These are phyloP conservation scores for Glycine tomentella DNA, from an alignment of 306 rosid species.

Conservation along the genomic window DNA sequence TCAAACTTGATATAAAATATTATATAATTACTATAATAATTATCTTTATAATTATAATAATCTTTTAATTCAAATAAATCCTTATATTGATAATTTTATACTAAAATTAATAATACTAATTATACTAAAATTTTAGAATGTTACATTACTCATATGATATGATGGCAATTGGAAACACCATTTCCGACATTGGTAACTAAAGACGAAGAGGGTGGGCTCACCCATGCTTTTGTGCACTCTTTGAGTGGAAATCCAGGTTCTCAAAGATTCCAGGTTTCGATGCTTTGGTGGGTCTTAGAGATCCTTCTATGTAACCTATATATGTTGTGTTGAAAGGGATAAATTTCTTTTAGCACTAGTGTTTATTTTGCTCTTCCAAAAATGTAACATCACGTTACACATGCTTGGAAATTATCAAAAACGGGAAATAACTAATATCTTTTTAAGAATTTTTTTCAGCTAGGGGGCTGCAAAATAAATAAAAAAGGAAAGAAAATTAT, in stretches of 20 bases:
- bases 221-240: neutral
- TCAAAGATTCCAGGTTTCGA: neutral
- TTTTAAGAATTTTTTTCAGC: neutral
- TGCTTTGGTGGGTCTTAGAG: constrained; percentile 30
- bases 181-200: constrained; percentile 2
- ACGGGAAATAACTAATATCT: neutral
- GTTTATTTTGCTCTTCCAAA: neutral
- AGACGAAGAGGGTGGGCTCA: constrained; percentile 14
- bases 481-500: neutral
- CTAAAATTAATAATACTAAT: too few species aligned
- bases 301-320: neutral
- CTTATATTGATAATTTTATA: too few species aligned
- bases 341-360: neutral
- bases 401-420: neutral
- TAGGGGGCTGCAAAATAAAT: too few species aligned
- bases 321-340: neutral
- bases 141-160: neutral
- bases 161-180: constrained; percentile 7
- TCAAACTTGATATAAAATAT: too few species aligned
- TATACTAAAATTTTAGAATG: too few species aligned
- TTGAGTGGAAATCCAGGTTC: constrained; percentile 33
- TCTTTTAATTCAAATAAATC: too few species aligned
- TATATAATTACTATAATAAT: too few species aligned
- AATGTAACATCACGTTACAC: neutral
- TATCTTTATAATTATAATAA: too few species aligned